phyloP scores from a whole-genome alignment of 331 rosid species.

The Malus hybrid region DNA sequence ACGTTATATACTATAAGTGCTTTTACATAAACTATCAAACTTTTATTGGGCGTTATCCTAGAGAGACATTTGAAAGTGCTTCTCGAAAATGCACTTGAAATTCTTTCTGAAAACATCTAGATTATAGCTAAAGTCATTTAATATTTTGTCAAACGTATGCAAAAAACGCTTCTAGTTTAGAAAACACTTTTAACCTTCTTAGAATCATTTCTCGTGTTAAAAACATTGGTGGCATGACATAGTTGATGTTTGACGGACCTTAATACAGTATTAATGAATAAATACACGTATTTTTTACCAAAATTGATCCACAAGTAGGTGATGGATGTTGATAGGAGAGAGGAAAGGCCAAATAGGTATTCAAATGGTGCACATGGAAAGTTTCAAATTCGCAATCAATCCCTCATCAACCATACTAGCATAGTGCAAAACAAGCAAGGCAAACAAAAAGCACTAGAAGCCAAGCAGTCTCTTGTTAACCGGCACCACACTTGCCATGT shows the following conservation, averaged over 20 bases:
- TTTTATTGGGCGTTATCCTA: no score
- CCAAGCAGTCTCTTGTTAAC: neutral
- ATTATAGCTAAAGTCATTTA: neutral
- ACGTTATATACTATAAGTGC: no score
- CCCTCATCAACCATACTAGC: slow-evolving; percentile 23
- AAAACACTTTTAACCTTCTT: neutral
- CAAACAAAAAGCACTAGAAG: slow-evolving; percentile 16
- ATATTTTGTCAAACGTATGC: neutral
- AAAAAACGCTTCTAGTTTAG: no score
- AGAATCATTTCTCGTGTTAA: no score
- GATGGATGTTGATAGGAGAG: neutral
- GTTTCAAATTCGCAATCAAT: slow-evolving; percentile 32
- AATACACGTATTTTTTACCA: neutral
- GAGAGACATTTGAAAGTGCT: neutral
- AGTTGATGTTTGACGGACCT: neutral
- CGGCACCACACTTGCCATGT: slow-evolving; percentile 11
- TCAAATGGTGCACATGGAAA: slow-evolving; percentile 27
- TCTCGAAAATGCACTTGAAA: no score
- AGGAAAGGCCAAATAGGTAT: neutral
- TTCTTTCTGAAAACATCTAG: neutral
- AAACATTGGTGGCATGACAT: neutral
- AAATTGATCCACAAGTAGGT: neutral
- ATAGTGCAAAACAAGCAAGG: slow-evolving; percentile 7
- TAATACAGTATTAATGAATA: no score
- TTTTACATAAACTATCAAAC: no score